Conservation (phyloP, 2,329 filamentous ascomycete species). For the Spiromastix sp. region DNA sequence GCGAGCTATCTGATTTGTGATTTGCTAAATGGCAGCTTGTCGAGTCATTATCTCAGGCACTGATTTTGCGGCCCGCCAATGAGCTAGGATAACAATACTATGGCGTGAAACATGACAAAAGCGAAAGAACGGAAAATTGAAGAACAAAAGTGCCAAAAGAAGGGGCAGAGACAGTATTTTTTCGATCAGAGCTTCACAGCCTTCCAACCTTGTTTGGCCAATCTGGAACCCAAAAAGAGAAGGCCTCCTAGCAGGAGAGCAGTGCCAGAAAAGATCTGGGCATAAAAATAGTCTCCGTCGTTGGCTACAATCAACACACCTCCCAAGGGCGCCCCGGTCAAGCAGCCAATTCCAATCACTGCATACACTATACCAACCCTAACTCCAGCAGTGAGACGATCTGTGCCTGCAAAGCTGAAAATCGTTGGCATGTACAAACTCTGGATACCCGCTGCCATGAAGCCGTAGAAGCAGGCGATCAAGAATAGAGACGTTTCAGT, state of each 20-base stretch:
- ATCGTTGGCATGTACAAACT: slow-evolving; percentile 16
- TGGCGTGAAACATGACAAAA: no score
- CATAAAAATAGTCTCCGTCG: slow-evolving; percentile 7
- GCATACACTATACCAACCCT: slow-evolving; percentile 7
- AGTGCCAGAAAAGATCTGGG: slow-evolving; percentile 7
- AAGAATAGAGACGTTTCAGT: slow-evolving; percentile 13
- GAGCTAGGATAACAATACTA: no score
- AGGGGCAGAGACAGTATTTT: no score
- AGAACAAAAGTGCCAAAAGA: no score
- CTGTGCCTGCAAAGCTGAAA: slow-evolving; percentile 5
- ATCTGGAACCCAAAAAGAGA: slow-evolving; percentile 7
- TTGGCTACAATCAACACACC: slow-evolving; percentile 5
- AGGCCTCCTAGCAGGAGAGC: slow-evolving; percentile 2
- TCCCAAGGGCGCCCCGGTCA: slow-evolving; percentile 9
- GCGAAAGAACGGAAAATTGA: no score
- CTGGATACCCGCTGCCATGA: slow-evolving; percentile 21
- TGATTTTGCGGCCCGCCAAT: no score
- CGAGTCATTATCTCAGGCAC: no score
- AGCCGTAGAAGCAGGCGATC: slow-evolving; percentile 23
- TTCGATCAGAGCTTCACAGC: no score
- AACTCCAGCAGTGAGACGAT: slow-evolving; percentile 2
- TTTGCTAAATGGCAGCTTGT: no score
- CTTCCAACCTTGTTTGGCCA: slow-evolving; percentile 7
- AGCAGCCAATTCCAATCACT: slow-evolving; percentile 4
- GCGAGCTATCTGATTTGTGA: no score